Evolutionary conservation across 208 protist species (phyloP).

Genomic region (Crithidia sp.): DNA sequence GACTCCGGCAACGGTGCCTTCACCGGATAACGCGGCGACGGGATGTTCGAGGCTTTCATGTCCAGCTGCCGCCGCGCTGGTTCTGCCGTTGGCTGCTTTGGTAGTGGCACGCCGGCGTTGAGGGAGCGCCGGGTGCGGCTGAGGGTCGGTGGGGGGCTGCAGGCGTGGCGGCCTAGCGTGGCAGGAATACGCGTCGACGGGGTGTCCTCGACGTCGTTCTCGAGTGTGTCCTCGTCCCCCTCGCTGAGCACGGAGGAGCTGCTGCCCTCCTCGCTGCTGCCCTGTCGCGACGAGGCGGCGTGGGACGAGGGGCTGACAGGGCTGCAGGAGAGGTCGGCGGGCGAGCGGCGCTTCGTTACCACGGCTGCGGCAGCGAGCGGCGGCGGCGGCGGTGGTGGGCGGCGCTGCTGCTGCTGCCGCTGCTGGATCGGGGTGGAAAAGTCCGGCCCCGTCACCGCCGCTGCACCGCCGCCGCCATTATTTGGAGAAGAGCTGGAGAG

Average conservation of each 20-base stretch:
- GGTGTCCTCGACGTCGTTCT: constrained; percentile 15
- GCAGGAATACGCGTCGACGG: constrained; percentile 27
- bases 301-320: constrained; percentile 11
- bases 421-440: constrained; percentile 17
- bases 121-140: not conserved
- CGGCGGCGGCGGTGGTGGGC: not conserved
- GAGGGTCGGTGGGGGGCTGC: constrained; percentile 31
- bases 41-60: no score
- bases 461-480: not conserved
- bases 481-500: not conserved
- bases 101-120: not conserved
- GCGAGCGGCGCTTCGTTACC: not conserved
- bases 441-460: not conserved
- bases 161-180: constrained; percentile 21
- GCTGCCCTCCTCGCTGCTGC: not conserved
- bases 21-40: no score
- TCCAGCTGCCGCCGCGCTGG: no score
- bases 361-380: not conserved
- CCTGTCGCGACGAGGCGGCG: constrained; percentile 3
- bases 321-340: constrained; percentile 1
- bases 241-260: not conserved
- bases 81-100: not conserved
- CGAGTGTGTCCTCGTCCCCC: constrained; percentile 1
- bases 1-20: no score
- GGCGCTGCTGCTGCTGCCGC: constrained; percentile 11